These are phyloP conservation scores for Suhomyces chickasaworum DNA, from an alignment of 1,139 yeast species.

Conservation along the genomic window DNA sequence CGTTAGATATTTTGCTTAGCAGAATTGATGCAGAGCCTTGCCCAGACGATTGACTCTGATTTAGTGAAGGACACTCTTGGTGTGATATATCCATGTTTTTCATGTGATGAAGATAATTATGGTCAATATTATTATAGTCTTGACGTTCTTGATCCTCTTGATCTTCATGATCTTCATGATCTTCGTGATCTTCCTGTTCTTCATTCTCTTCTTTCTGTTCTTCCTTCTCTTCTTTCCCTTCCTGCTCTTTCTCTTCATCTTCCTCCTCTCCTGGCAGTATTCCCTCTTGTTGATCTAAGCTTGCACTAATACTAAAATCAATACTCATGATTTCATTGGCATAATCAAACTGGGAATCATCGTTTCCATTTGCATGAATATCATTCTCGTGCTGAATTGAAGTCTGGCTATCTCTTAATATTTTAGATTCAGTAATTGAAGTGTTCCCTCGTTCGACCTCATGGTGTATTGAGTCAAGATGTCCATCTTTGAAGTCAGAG, in stretches of 20 bases:
- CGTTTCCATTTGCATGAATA: background rate
- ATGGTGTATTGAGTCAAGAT: no score
- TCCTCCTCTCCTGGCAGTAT: no score
- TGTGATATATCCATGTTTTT: background rate
- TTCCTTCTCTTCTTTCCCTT: no score
- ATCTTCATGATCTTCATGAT: background rate
- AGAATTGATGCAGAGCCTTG: background rate
- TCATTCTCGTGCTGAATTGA: background rate
- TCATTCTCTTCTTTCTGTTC: no score
- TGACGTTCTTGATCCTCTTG: background rate
- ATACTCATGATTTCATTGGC: background rate
- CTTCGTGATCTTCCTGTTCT: no score
- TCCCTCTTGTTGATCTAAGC: background rate
- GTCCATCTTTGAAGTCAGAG: background rate
- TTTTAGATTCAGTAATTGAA: background rate
- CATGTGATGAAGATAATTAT: no score
- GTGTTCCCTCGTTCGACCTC: background rate
- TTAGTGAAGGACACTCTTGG: background rate
- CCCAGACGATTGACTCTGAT: background rate
- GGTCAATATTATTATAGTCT: no score
- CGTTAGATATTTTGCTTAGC: constrained; percentile 8
- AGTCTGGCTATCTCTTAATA: background rate
- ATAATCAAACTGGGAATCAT: background rate
- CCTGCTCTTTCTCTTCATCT: no score
- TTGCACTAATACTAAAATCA: background rate